These are phyloP conservation scores for Suillus spraguei DNA, from an alignment of 768 basidiomycete genomes.

Conservation along the genomic window DNA sequence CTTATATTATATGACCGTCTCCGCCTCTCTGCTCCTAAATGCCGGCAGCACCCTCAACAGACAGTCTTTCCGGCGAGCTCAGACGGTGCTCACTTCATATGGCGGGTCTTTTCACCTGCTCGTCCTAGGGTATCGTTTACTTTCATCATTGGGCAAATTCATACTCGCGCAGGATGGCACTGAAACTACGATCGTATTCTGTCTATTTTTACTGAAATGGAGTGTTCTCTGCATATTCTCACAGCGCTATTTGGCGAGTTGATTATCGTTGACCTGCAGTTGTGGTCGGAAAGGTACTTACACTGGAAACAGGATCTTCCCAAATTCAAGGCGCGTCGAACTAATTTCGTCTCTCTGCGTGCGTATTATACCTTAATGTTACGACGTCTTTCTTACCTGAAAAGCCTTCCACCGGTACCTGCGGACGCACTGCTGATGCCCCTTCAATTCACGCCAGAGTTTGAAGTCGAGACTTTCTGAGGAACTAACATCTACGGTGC, in stretches of 20 bases:
- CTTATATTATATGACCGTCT: too few species aligned
- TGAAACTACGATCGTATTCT: conserved; percentile 53
- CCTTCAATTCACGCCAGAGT: conserved; percentile 64
- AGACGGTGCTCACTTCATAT: conserved; percentile 39
- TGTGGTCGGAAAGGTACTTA: conserved; percentile 60
- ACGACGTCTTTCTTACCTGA: conserved; percentile 62
- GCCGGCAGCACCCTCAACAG: too few species aligned
- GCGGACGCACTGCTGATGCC: conserved; percentile 64
- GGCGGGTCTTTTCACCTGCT: conserved; percentile 55
- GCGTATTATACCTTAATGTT: conserved; percentile 5
- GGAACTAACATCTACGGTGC: conserved; percentile 87
- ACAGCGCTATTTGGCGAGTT: conserved; percentile 38
- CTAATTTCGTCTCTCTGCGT: conserved; percentile 7
- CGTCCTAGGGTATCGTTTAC: conserved; percentile 44
- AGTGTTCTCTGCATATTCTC: conserved; percentile 47
- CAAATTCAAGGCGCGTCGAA: conserved; percentile 35
- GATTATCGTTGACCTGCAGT: conserved; percentile 21
- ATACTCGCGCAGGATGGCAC: conserved; percentile 60
- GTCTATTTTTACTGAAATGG: conserved; percentile 69
- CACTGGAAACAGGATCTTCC: conserved; percentile 59
- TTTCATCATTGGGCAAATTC: conserved; percentile 32
- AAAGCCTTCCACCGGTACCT: conserved; percentile 66
- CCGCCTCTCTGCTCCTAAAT: too few species aligned
- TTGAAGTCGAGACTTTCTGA: conserved; percentile 70
- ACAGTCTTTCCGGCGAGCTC: too few species aligned